Conservation (phyloP, 2,329 filamentous ascomycete genomes). For the Fusarium poae region DNA sequence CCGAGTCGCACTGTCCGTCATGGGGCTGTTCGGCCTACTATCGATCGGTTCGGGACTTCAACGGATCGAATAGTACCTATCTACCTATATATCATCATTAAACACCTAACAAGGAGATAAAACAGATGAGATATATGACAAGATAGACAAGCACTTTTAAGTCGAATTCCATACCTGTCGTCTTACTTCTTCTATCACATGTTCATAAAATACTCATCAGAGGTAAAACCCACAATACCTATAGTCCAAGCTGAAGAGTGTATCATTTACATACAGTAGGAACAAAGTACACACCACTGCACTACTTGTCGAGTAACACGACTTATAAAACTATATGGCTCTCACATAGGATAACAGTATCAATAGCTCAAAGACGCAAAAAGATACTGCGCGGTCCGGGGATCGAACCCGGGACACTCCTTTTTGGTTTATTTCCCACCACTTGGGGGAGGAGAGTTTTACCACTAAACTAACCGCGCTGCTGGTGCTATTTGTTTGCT, state of each 20-base stretch:
- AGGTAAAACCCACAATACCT: too few relatives aligned
- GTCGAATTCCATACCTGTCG: neutral
- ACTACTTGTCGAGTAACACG: neutral
- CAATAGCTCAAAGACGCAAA: neutral
- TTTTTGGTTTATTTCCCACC: slow-evolving; percentile 22
- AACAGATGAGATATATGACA: neutral
- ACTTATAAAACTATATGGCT: neutral
- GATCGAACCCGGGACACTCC: slow-evolving; percentile 56
- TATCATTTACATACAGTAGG: neutral
- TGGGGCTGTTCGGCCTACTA: slow-evolving; percentile 1
- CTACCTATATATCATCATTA: neutral
- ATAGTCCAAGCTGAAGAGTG: neutral
- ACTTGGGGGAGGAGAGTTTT: slow-evolving; percentile 57
- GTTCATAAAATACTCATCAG: neutral
- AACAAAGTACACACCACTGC: neutral
- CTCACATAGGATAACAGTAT: neutral
- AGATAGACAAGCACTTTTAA: neutral
- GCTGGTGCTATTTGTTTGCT: slow-evolving; percentile 40
- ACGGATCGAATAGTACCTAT: too few relatives aligned
- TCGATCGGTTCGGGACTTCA: slow-evolving; percentile 22
- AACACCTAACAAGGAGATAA: neutral
- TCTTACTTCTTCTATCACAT: neutral
- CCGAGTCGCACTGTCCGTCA: slow-evolving; percentile 14
- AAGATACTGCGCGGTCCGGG: slow-evolving; percentile 51
- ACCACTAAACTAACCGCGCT: slow-evolving; percentile 55